Conservation (phyloP, 768 basidiomycete genomes). For the Lentinula edodes region DNA sequence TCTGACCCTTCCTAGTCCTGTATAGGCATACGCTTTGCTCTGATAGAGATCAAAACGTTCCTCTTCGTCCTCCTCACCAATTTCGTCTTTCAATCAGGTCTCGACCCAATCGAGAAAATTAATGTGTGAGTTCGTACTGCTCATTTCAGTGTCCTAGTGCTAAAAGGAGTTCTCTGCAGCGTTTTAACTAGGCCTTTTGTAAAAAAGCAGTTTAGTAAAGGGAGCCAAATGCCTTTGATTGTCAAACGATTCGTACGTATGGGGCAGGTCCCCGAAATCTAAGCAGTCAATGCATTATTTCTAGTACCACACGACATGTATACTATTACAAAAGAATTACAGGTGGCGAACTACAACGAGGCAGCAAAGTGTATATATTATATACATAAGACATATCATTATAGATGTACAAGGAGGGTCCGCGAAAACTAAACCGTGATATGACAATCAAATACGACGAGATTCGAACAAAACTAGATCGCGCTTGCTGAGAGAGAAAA, state of each 20-base stretch:
- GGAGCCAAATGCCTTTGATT: slow-evolving; percentile 58
- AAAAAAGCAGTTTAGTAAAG: slow-evolving; percentile 44
- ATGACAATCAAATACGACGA: neutral
- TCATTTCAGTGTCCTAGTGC: neutral
- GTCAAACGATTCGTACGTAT: slow-evolving; percentile 27
- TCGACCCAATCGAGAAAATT: slow-evolving; percentile 47
- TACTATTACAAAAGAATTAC: neutral
- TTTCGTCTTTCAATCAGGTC: slow-evolving; percentile 55
- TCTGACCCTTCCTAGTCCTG: slow-evolving; percentile 54
- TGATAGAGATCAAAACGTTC: slow-evolving; percentile 81
- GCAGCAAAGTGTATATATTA: neutral
- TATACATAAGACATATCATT: neutral
- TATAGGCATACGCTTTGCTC: slow-evolving; percentile 75
- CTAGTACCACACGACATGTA: neutral
- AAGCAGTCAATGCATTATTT: neutral
- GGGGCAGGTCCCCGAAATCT: neutral
- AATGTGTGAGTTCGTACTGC: slow-evolving; percentile 48
- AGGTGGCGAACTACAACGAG: neutral
- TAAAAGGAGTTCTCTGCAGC: slow-evolving; percentile 22
- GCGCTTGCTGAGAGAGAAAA: neutral
- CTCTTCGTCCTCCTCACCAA: slow-evolving; percentile 63
- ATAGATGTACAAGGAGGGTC: no score
- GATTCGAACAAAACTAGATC: neutral
- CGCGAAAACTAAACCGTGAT: neutral
- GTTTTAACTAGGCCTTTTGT: slow-evolving; percentile 65